Evolutionary conservation across 305 asterid genomes (phyloP).

Genomic region (Fraxinus velutina): DNA sequence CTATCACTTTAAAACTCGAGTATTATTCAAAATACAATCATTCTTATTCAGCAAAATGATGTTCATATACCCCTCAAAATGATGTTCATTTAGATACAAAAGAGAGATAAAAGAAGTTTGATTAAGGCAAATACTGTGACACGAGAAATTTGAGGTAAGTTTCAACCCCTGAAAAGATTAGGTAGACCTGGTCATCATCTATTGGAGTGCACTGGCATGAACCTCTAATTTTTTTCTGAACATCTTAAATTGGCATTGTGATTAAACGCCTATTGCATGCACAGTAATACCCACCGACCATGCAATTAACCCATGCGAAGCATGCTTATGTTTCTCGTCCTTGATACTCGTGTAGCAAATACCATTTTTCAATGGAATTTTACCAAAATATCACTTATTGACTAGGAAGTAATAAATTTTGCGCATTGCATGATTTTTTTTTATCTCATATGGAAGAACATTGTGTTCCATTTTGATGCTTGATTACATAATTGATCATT

Average conservation of each 20-base stretch:
- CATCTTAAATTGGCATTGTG: slow-evolving; percentile 2
- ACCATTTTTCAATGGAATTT: background rate
- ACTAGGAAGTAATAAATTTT: background rate
- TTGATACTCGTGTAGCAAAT: background rate
- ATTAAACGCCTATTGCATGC: background rate
- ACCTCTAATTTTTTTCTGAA: background rate
- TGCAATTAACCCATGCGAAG: background rate
- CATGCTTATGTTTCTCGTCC: background rate
- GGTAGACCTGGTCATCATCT: slow-evolving; percentile 16
- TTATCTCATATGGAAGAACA: background rate
- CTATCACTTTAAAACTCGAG: background rate
- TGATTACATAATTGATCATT: background rate
- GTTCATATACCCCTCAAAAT: background rate
- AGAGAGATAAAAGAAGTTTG: slow-evolving; percentile 16
- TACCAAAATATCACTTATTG: background rate
- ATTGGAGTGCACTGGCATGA: background rate
- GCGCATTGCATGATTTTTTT: background rate
- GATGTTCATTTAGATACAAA: background rate
- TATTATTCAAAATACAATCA: background rate
- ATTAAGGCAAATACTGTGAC: slow-evolving; percentile 15
- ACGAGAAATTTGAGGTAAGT: background rate
- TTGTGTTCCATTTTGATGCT: background rate
- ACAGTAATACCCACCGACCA: background rate
- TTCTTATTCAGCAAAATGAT: background rate
- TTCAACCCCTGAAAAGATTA: background rate